These are phyloP conservation scores for Citrus reticulata DNA, from an alignment of 345 rosid species.

Conservation along the genomic window DNA sequence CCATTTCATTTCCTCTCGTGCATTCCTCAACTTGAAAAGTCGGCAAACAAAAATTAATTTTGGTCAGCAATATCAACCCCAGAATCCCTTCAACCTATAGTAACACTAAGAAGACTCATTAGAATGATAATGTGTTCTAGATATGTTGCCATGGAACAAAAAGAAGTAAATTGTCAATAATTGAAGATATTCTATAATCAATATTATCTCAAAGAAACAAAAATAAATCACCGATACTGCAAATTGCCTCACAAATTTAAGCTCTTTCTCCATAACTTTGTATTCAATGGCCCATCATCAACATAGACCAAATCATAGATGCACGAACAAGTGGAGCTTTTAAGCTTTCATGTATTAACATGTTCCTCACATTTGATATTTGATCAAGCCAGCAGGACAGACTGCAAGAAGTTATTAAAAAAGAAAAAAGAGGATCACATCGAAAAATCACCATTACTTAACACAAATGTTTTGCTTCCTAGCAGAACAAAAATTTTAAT, in stretches of 20 bases:
- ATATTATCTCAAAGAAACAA: not conserved
- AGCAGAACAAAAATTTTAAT: not conserved
- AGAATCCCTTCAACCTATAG: constrained; percentile 59
- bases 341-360: not conserved
- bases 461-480: not conserved
- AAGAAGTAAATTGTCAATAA: not conserved
- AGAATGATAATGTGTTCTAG: not conserved
- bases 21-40: constrained; percentile 12
- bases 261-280: constrained; percentile 74
- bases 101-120: not conserved
- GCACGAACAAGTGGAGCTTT: not conserved
- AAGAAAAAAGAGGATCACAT: not conserved
- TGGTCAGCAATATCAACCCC: constrained; percentile 44
- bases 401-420: not conserved
- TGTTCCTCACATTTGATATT: not conserved
- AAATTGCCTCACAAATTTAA: constrained; percentile 44
- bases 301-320: not conserved
- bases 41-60: constrained; percentile 31
- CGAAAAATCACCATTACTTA: not conserved
- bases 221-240: not conserved
- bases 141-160: not conserved
- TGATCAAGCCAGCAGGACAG: not conserved
- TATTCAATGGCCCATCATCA: constrained; percentile 60
- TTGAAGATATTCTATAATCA: not conserved
- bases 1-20: not conserved